These are phyloP conservation scores for Camillea tinctor DNA, from an alignment of 2,329 filamentous ascomycete species.

Conservation along the genomic window DNA sequence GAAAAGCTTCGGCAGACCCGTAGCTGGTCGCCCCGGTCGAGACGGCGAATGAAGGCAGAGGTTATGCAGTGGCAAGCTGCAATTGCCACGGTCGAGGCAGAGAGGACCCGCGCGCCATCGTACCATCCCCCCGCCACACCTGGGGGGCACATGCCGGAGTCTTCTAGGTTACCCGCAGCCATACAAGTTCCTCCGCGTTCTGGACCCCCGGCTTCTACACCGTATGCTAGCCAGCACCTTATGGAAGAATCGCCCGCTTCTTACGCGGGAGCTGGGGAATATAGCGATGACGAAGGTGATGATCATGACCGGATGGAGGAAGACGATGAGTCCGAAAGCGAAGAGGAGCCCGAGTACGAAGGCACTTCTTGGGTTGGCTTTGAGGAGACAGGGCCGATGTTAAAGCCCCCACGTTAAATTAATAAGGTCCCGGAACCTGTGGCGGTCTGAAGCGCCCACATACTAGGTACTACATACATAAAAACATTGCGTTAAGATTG, in stretches of 20 bases:
- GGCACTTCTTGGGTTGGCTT: constrained; percentile 17
- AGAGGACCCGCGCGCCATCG: constrained; percentile 9
- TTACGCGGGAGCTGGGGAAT: constrained; percentile 3
- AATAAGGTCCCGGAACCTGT: background rate
- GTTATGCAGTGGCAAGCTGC: constrained; percentile 31
- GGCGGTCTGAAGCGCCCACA: constrained; percentile 1
- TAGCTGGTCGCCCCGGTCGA: constrained; percentile 23
- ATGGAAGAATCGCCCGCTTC: constrained; percentile 2
- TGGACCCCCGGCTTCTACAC: constrained; percentile 3
- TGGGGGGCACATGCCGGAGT: background rate
- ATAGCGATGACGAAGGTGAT: constrained; percentile 9
- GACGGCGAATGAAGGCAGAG: constrained; percentile 26
- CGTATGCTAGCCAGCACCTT: background rate
- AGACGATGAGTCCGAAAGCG: constrained; percentile 18
- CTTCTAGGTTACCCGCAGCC: constrained; percentile 1
- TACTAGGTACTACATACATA: background rate
- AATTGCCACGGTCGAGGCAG: constrained; percentile 29
- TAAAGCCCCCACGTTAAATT: constrained; percentile 19
- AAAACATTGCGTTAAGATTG: background rate
- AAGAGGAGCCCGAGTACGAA: constrained; percentile 16
- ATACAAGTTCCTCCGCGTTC: constrained; percentile 1
- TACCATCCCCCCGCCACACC: background rate
- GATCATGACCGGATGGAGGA: constrained; percentile 17
- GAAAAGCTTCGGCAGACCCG: constrained; percentile 25
- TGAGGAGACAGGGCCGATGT: constrained; percentile 7